Percentiles rank a stretch among this genome's conserved stretches.
These are phyloP conservation scores for Chimonanthus praecox DNA, from an alignment of 164 flowering plant species.

Conservation along the genomic window DNA sequence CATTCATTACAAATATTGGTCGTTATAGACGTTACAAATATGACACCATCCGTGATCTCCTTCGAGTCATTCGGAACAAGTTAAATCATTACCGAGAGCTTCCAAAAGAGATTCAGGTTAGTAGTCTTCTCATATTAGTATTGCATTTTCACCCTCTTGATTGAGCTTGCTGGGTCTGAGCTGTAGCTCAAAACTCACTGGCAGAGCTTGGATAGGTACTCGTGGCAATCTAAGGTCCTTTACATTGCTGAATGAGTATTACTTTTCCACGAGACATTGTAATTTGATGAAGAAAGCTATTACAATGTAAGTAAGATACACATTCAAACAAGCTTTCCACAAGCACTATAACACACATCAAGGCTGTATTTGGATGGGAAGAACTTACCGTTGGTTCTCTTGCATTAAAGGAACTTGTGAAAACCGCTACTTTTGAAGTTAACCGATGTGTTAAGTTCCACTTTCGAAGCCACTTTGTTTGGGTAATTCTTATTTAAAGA, in stretches of 20 bases:
- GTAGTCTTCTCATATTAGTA: conserved; percentile 2
- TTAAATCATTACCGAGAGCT: conserved; percentile 68
- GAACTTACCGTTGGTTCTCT: too few relatives aligned
- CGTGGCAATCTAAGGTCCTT: not conserved
- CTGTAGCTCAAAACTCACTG: not conserved
- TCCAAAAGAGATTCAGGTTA: conserved; percentile 54
- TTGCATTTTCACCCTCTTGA: not conserved
- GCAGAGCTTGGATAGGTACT: too few relatives aligned
- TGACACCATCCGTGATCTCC: conserved; percentile 58
- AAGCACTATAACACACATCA: too few relatives aligned
- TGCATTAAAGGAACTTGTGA: too few relatives aligned
- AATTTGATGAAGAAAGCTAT: not conserved
- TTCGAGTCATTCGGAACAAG: conserved; percentile 72
- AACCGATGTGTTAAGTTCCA: too few relatives aligned
- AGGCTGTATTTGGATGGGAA: too few relatives aligned
- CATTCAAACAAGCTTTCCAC: too few relatives aligned
- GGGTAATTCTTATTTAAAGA: too few relatives aligned
- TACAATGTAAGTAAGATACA: too few relatives aligned
- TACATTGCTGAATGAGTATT: not conserved
- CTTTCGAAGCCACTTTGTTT: too few relatives aligned
- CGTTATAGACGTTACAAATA: conserved; percentile 64
- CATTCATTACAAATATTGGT: conserved; percentile 54
- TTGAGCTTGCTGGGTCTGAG: not conserved
- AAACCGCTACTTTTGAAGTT: too few relatives aligned
- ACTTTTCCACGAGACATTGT: too few relatives aligned